phyloP scores from a whole-genome alignment of 2,329 filamentous ascomycete species.

The Pseudopithomyces maydicus region DNA sequence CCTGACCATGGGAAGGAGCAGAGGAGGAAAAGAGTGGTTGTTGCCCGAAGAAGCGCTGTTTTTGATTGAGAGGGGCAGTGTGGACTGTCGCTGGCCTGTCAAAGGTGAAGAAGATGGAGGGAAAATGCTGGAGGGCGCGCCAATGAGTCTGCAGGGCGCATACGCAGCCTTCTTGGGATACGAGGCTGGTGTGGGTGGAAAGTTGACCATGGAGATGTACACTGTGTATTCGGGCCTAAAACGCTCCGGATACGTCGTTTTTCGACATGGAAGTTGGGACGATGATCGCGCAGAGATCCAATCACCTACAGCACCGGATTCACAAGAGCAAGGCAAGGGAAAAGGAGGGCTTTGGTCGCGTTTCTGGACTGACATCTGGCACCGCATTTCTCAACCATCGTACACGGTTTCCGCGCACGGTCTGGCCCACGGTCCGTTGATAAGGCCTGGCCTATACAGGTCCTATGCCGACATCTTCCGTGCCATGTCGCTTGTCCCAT shows the following conservation, averaged over 20 bases:
- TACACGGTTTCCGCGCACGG: constrained; percentile 20
- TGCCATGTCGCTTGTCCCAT: constrained; percentile 74
- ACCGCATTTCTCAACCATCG: constrained; percentile 29
- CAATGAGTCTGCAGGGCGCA: constrained; percentile 87
- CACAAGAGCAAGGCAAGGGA: constrained; percentile 9
- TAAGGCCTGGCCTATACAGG: constrained; percentile 59
- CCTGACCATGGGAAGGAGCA: constrained; percentile 71
- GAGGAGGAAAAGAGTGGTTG: constrained; percentile 69
- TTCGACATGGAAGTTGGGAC: constrained; percentile 66
- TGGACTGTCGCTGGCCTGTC: constrained; percentile 85
- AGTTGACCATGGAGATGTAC: constrained; percentile 75
- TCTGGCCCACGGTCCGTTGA: constrained; percentile 53
- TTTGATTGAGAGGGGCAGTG: constrained; percentile 80
- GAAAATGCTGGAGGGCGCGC: constrained; percentile 65
- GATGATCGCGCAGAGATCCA: constrained; percentile 31
- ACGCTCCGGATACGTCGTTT: constrained; percentile 79
- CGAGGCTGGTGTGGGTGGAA: constrained; percentile 58
- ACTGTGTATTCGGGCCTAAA: constrained; percentile 87
- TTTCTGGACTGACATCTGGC: constrained; percentile 44
- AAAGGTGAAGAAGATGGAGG: constrained; percentile 31
- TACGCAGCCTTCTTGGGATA: constrained; percentile 83
- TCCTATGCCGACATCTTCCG: constrained; percentile 72
- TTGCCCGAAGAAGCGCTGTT: constrained; percentile 92
- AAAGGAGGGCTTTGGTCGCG: constrained; percentile 33
- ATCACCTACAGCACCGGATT: constrained; percentile 2